Conservation (phyloP, 331 rosid genomes). For the Rosa hybrid region DNA sequence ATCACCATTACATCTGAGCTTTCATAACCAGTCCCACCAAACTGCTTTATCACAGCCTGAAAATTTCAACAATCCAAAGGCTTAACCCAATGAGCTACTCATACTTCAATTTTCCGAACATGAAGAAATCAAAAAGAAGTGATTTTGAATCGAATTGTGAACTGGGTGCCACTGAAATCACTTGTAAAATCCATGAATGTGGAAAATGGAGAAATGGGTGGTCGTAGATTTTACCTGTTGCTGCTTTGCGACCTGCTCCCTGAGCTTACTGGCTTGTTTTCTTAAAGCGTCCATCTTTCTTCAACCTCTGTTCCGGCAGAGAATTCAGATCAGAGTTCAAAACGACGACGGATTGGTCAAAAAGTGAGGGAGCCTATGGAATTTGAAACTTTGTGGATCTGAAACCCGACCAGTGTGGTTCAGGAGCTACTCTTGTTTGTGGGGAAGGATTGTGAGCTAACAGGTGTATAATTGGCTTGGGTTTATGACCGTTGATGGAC, state of each 20-base stretch:
- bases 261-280: constrained; percentile 85
- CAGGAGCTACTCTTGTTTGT: neutral
- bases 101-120: neutral
- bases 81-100: neutral
- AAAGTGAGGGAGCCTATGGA: neutral
- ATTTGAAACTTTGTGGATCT: constrained; percentile 21
- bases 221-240: constrained; percentile 52
- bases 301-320: neutral
- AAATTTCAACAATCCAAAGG: constrained; percentile 1
- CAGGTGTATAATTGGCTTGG: constrained; percentile 1
- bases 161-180: neutral
- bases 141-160: constrained; percentile 10
- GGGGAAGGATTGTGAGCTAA: neutral
- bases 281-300: constrained; percentile 75
- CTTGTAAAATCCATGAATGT: neutral
- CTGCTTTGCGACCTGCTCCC: constrained; percentile 91
- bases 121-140: neutral
- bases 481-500: neutral
- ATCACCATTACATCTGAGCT: constrained; percentile 88
- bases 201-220: neutral
- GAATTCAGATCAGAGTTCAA: neutral
- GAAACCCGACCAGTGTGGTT: neutral
- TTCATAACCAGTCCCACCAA: constrained; percentile 82
- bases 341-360: neutral
- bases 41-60: constrained; percentile 94